A percentile compares a stretch with the other conserved stretches of the same genome.
phyloP scores from a whole-genome alignment of 2,329 filamentous ascomycete genomes.

The Macrophomina phaseolina region DNA sequence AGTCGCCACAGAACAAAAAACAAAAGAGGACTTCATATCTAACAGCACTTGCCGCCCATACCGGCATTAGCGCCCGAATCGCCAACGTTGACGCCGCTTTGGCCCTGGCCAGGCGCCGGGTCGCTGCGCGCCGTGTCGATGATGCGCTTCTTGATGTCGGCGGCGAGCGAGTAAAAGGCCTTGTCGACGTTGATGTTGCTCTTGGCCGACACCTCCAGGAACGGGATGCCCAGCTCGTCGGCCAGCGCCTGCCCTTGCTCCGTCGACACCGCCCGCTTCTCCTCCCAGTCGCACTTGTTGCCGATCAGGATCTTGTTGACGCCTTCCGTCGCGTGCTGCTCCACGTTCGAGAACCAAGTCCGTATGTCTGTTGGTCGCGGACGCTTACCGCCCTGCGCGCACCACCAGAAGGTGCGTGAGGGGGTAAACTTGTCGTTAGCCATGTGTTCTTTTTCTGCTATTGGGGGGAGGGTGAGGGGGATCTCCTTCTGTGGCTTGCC shows the following conservation, averaged over 20 bases:
- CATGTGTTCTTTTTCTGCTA: background rate
- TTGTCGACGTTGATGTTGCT: slow-evolving; percentile 99
- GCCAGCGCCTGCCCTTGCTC: slow-evolving; percentile 93
- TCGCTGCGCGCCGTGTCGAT: slow-evolving; percentile 89
- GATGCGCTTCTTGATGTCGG: slow-evolving; percentile 97
- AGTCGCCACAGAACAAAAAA: background rate
- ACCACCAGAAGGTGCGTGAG: background rate
- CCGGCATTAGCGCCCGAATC: slow-evolving; percentile 37
- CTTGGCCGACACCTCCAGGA: slow-evolving; percentile 98
- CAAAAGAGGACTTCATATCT: slow-evolving; percentile 23
- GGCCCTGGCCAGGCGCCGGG: slow-evolving; percentile 54
- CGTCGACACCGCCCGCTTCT: slow-evolving; percentile 92
- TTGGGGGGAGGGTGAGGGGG: background rate
- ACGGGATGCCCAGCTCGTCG: slow-evolving; percentile 94
- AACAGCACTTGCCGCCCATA: slow-evolving; percentile 49
- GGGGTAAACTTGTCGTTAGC: slow-evolving; percentile 6
- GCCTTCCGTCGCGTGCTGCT: slow-evolving; percentile 96
- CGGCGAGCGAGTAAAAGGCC: slow-evolving; percentile 93
- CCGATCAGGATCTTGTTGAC: slow-evolving; percentile 99
- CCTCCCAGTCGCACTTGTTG: slow-evolving; percentile 99
- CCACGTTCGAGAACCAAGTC: slow-evolving; percentile 99
- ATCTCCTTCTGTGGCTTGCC: background rate
- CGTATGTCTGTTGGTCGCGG: slow-evolving; percentile 76
- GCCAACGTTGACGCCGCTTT: slow-evolving; percentile 41
- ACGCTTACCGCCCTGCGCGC: background rate